phyloP scores from a whole-genome alignment of 129 eudicot genomes.

The Flaveria bidentis region DNA sequence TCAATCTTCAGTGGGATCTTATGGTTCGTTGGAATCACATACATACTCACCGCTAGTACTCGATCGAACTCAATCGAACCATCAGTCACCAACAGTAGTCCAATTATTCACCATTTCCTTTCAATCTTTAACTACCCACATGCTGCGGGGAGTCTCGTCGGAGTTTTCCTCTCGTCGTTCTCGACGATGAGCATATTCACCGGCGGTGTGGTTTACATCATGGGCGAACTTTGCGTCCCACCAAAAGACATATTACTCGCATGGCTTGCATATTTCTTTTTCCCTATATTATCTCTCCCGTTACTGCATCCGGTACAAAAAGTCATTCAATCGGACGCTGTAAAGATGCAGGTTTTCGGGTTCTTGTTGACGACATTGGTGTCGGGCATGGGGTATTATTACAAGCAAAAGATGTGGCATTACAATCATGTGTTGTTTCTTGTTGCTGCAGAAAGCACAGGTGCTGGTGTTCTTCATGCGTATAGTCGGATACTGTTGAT shows the following conservation, averaged over 20 bases:
- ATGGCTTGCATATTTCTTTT: constrained; percentile 62
- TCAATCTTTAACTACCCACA: constrained; percentile 79
- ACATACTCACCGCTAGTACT: constrained; percentile 40
- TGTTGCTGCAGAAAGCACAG: constrained; percentile 54
- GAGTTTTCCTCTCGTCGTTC: constrained; percentile 69
- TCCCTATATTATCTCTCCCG: constrained; percentile 61
- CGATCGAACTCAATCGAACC: constrained; percentile 37
- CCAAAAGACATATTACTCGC: constrained; percentile 39
- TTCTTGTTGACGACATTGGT: constrained; percentile 49
- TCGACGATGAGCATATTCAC: constrained; percentile 69
- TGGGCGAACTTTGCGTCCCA: constrained; percentile 51
- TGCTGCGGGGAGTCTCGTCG: constrained; percentile 65
- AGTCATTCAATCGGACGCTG: constrained; percentile 65
- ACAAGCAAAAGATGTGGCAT: constrained; percentile 46
- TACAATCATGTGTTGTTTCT: constrained; percentile 43
- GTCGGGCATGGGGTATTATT: constrained; percentile 70
- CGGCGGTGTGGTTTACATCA: constrained; percentile 51
- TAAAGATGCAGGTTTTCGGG: constrained; percentile 79
- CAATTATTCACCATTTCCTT: constrained; percentile 37
- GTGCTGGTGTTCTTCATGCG: constrained; percentile 60
- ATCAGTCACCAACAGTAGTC: not conserved
- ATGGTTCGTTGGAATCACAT: constrained; percentile 64
- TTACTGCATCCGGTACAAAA: constrained; percentile 60
- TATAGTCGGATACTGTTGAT: constrained; percentile 63
- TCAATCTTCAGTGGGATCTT: constrained; percentile 72